Evolutionary conservation across 106 monocot genomes (phyloP).

Genomic region (Gastrodia elata): DNA sequence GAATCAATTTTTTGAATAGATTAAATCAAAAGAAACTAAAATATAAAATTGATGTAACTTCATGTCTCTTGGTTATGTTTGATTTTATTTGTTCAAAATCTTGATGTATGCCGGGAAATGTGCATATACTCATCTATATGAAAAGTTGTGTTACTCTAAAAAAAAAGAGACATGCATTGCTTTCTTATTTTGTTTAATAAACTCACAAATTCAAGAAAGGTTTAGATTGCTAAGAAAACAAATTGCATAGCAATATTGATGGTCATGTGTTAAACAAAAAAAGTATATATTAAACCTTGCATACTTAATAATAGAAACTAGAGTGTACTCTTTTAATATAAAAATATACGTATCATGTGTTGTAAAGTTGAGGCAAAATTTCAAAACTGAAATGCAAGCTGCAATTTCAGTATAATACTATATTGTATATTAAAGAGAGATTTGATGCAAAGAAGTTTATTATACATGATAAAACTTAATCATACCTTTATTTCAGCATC

Average conservation of each 20-base stretch:
- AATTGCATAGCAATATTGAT: background rate
- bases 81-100: too few species aligned
- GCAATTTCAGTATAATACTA: background rate
- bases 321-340: background rate
- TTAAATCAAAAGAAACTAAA: too few species aligned
- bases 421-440: conserved; percentile 1
- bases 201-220: background rate
- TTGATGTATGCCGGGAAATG: too few species aligned
- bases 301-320: background rate
- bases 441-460: background rate
- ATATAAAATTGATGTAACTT: too few species aligned
- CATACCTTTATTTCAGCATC: conserved; percentile 77
- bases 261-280: background rate
- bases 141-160: too few species aligned
- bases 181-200: background rate
- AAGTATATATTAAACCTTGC: background rate
- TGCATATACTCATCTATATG: too few species aligned
- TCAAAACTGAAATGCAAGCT: background rate
- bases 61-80: too few species aligned
- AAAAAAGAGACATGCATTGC: too few species aligned
- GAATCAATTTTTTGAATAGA: too few species aligned
- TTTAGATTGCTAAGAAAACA: background rate
- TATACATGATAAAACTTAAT: background rate
- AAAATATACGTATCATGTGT: background rate
- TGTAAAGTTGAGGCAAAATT: background rate